A percentile compares a stretch with the other conserved stretches of the same genome.
phyloP scores from a whole-genome alignment of 495 filamentous ascomycete species.

The Aspergillus sclerotiicarbonarius region DNA sequence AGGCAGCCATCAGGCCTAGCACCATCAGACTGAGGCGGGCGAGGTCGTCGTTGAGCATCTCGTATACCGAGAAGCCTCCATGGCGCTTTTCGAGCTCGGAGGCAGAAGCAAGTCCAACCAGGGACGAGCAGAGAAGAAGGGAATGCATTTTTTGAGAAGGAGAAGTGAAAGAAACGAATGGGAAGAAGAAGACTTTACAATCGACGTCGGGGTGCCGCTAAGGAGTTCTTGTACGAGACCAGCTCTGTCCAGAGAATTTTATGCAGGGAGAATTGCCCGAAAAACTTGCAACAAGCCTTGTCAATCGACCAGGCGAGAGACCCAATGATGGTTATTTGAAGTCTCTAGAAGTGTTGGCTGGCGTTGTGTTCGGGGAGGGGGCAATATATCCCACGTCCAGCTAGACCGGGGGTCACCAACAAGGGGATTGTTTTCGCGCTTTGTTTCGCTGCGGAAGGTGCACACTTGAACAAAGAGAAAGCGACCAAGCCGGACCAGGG shows the following conservation, averaged over 20 bases:
- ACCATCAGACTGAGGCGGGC: conserved; percentile 42
- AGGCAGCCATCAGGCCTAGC: conserved; percentile 50
- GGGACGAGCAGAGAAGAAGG: conserved; percentile 22
- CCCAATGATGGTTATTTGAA: background rate
- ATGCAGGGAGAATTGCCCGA: conserved; percentile 5
- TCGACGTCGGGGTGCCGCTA: background rate
- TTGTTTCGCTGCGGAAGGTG: conserved; percentile 1
- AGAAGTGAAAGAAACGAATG: background rate
- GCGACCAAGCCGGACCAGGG: background rate
- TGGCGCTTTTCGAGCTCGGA: conserved; percentile 31
- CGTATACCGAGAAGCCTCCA: conserved; percentile 26
- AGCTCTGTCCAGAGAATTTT: conserved; percentile 19
- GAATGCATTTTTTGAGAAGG: conserved; percentile 12
- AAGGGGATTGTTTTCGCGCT: conserved; percentile 7
- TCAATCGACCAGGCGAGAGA: background rate
- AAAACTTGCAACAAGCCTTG: conserved; percentile 1
- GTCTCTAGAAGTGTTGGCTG: background rate
- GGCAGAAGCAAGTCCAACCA: conserved; percentile 31
- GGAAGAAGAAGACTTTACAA: conserved; percentile 3
- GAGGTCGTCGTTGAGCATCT: conserved; percentile 38
- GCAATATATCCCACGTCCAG: background rate
- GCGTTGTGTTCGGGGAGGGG: background rate
- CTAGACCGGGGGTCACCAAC: conserved; percentile 3
- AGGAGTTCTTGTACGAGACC: conserved; percentile 16
- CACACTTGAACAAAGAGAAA: background rate